Evolutionary conservation across 1,139 yeast genomes (phyloP), one percentile per base, ranked within the genome.

Genomic region (Magnusiomyces paraingens): DNA sequence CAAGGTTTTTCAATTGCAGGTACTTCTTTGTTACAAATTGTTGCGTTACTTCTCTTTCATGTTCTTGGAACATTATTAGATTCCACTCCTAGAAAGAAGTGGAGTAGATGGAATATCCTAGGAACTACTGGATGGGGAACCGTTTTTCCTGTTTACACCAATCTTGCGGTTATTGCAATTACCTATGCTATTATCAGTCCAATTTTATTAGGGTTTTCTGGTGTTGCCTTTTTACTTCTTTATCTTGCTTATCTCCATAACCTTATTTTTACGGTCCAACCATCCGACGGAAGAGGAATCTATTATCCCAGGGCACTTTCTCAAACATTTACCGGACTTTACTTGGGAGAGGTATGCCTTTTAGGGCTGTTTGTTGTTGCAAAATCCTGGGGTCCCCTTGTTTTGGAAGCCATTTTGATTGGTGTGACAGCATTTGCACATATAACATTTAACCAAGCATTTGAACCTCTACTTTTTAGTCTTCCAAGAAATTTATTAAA

Each of bases 351-450:
- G 70, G 70, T 90, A 36, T 88, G 96, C 73, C 66, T 93, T 65
- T 72, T 91, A 60, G 97, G 95, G 55, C 75, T 93, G 59, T 89
- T 90, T 67, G 88, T 83, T 29, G 89, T 90, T 64, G 94, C 95
- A 59, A 88, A 89, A 76, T 87, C 95, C 55, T 91, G 96, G 96
- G 97, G 96, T 43, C 95, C 96, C 49, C 79, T 91, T 60, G 91
- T 80, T 15, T 72, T 93, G 53, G 89, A 86, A 69, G 84, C 80
- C 8, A 76, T 88, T 55, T 74, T 83, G 54, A 64, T 89, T 15
- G 80, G 75, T 15, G 74, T 78, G 58, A 89, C 97, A 0, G 77
- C 80, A 3, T 80, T 81, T 64, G 77, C 81, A 55, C 96, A 93
- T 65, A 44, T 80, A 39, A 75, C 80, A 48, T 69, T 91, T 64